These are phyloP conservation scores for Lasiodiplodia citricola DNA, from an alignment of 2,329 filamentous ascomycete genomes.

Conservation along the genomic window DNA sequence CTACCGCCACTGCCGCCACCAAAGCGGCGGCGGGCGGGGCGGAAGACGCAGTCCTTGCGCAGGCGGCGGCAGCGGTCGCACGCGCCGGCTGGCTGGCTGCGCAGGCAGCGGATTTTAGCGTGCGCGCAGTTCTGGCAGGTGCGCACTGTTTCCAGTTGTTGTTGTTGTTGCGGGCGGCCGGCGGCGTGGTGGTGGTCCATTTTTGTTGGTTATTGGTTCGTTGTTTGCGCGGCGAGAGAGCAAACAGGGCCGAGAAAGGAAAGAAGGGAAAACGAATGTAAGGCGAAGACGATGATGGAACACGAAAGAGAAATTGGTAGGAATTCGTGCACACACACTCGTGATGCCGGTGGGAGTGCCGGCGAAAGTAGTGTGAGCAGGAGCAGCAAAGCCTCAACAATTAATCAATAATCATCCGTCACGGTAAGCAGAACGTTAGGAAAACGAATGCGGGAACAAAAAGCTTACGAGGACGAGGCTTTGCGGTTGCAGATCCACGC, in stretches of 20 bases:
- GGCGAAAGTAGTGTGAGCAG: not conserved
- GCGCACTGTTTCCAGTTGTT: not conserved
- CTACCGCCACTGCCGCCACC: conserved; percentile 45
- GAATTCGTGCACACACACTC: no score
- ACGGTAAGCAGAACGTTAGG: not conserved
- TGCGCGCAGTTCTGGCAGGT: conserved; percentile 42
- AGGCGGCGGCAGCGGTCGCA: conserved; percentile 40
- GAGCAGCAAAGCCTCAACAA: not conserved
- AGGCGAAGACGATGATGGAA: not conserved
- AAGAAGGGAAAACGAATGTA: not conserved
- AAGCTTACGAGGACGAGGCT: not conserved
- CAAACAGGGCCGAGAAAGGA: not conserved
- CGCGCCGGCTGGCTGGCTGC: conserved; percentile 35
- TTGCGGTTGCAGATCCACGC: not conserved
- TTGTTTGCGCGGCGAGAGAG: not conserved
- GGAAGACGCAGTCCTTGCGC: conserved; percentile 44
- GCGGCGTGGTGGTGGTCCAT: not conserved
- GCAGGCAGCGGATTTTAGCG: conserved; percentile 41
- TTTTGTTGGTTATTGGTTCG: not conserved
- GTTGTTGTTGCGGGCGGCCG: not conserved
- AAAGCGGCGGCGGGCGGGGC: conserved; percentile 42
- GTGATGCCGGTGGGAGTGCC: no score
- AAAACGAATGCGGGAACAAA: not conserved
- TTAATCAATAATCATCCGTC: not conserved
- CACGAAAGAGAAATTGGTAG: no score